Conservation (phyloP, 805 yeast genomes). For the Danielia oregonensis region DNA sequence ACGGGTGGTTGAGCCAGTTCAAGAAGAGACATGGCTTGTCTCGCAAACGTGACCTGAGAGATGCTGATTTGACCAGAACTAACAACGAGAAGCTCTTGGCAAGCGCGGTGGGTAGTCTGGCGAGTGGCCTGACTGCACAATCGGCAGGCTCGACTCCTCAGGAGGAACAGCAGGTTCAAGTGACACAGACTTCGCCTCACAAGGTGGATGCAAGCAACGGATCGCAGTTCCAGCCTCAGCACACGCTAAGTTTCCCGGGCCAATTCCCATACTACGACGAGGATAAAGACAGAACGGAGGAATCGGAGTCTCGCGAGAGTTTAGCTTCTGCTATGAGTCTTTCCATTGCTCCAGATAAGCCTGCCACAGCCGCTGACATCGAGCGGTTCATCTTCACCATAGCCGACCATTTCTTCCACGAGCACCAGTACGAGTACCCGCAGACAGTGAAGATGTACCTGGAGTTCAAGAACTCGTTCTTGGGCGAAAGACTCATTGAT, state of each 20-base stretch:
- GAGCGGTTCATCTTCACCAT: slow-evolving; percentile 39
- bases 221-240: slow-evolving; percentile 6
- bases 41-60: not conserved
- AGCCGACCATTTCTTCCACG: slow-evolving; percentile 41
- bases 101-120: not conserved
- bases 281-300: not conserved
- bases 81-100: slow-evolving; percentile 2
- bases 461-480: slow-evolving; percentile 40
- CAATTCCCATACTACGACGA: slow-evolving; percentile 6
- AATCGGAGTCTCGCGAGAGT: slow-evolving; percentile 6
- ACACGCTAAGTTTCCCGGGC: slow-evolving; percentile 8
- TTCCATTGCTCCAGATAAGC: slow-evolving; percentile 2
- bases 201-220: not conserved
- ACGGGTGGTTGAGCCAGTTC: slow-evolving; percentile 62
- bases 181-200: not conserved
- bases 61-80: not conserved
- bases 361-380: slow-evolving; percentile 22
- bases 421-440: slow-evolving; percentile 39
- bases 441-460: slow-evolving; percentile 41
- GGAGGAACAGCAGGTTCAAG: not conserved
- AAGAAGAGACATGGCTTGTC: slow-evolving; percentile 54
- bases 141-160: not conserved
- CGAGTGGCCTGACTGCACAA: not conserved
- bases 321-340: slow-evolving; percentile 6
- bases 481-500: slow-evolving; percentile 38